Evolutionary conservation across 2,329 filamentous ascomycete species (phyloP).

Genomic region (Leptodontidium sp.): DNA sequence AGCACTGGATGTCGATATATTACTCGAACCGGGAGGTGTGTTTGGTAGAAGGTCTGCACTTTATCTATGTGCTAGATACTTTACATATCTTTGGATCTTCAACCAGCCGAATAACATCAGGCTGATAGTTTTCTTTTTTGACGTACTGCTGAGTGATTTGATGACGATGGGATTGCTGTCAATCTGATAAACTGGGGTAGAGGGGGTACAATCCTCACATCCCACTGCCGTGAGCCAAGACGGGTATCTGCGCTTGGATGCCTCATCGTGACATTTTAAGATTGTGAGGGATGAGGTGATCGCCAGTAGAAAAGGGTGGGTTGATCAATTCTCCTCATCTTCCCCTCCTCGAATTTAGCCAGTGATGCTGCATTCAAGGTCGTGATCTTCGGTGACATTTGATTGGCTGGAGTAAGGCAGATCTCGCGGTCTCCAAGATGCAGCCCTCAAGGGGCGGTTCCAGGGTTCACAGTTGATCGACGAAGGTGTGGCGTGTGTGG

Average conservation of each 20-base stretch:
- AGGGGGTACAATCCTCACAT: not conserved
- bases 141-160: not conserved
- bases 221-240: constrained; percentile 14
- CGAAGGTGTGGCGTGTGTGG: constrained; percentile 16
- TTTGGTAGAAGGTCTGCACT: not conserved
- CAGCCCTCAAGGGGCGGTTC: not conserved
- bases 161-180: not conserved
- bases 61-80: not conserved
- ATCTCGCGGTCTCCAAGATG: not conserved
- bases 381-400: not conserved
- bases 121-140: not conserved
- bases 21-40: not conserved
- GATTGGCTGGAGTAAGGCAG: constrained; percentile 6
- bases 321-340: constrained; percentile 14
- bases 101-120: constrained; percentile 3
- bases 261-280: not conserved
- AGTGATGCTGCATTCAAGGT: not conserved
- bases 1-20: constrained; percentile 1
- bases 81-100: not conserved
- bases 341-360: constrained; percentile 1
- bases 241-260: constrained; percentile 2
- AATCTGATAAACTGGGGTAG: not conserved
- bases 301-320: not conserved
- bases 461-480: not conserved
- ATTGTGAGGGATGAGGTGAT: not conserved